Evolutionary conservation across 2,329 filamentous ascomycete species (phyloP).

Genomic region (Xylariomycetidae sp.): DNA sequence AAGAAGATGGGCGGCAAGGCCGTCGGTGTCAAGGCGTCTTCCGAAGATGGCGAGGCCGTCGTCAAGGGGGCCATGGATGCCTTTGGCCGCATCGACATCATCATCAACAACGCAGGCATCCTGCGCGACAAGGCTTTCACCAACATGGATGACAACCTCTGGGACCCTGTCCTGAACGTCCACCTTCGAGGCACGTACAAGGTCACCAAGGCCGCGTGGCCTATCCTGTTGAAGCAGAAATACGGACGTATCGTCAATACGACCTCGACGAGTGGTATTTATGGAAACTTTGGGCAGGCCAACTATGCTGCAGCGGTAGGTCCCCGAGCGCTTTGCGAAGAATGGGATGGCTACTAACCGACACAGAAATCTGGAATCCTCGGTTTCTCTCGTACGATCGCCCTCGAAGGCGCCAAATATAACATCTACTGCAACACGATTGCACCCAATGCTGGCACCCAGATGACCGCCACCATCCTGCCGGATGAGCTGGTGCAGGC

Average conservation of each 20-base stretch:
- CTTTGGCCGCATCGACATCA: conserved; percentile 88
- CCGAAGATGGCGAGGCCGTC: conserved; percentile 85
- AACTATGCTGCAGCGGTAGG: conserved; percentile 89
- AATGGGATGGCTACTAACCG: conserved; percentile 15
- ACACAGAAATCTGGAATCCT: conserved; percentile 82
- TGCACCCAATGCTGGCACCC: conserved; percentile 92
- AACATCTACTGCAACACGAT: conserved; percentile 99
- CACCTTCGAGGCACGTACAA: conserved; percentile 95
- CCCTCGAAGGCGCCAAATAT: conserved; percentile 91
- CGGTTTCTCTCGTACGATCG: conserved; percentile 88
- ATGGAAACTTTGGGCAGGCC: conserved; percentile 97
- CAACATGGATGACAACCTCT: conserved; percentile 95
- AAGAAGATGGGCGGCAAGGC: conserved; percentile 84
- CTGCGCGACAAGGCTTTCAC: conserved; percentile 95
- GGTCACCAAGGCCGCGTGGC: conserved; percentile 95
- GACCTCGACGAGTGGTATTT: conserved; percentile 93
- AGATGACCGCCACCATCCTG: conserved; percentile 90
- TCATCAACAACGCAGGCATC: conserved; percentile 98
- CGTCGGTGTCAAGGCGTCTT: conserved; percentile 87
- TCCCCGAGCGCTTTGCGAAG: conserved; percentile 17
- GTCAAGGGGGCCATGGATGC: conserved; percentile 91
- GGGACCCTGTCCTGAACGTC: conserved; percentile 88
- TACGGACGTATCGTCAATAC: conserved; percentile 97
- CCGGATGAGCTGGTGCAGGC: conserved; percentile 97
- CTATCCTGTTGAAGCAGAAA: conserved; percentile 96